phyloP scores from a whole-genome alignment of 1,284 basidiomycete species.

The Cutaneotrichosporon sp. region DNA sequence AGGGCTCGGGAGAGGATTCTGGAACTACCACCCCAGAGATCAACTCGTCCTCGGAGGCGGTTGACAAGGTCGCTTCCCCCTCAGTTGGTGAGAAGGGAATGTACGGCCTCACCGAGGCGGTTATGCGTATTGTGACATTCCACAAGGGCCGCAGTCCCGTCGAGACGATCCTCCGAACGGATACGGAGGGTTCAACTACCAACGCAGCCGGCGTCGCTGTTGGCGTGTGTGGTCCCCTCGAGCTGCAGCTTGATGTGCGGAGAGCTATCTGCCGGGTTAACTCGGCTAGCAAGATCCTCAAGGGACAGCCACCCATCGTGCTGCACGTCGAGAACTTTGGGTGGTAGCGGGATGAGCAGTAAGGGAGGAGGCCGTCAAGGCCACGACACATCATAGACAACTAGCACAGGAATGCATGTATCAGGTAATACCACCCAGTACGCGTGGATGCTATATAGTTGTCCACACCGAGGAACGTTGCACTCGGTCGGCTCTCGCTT shows the following conservation, averaged over 20 bases:
- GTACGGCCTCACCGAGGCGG: constrained; percentile 12
- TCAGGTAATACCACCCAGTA: no score
- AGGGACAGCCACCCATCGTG: constrained; percentile 32
- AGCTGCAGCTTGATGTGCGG: constrained; percentile 27
- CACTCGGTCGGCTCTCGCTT: no score
- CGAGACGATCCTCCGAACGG: constrained; percentile 20
- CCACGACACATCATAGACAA: no score
- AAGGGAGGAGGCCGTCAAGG: neutral
- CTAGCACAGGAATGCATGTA: no score
- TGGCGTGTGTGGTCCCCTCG: constrained; percentile 34
- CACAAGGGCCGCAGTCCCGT: constrained; percentile 21
- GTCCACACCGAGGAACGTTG: no score
- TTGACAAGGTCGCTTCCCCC: constrained; percentile 9
- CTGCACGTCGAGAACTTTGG: constrained; percentile 37
- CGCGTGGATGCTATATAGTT: no score
- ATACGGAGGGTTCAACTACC: constrained; percentile 8
- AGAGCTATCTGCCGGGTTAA: constrained; percentile 30
- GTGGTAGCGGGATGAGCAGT: constrained; percentile 26
- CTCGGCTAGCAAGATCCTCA: constrained; percentile 21
- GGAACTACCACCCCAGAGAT: constrained; percentile 15
- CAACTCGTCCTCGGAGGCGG: neutral
- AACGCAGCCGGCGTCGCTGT: constrained; percentile 22
- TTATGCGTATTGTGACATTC: constrained; percentile 4
- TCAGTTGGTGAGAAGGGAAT: neutral
- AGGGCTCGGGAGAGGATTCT: neutral